A percentile compares a stretch with the other conserved stretches of the same genome.
Conservation (phyloP, 2,329 filamentous ascomycete genomes). For the Mycocentrospora acerina region DNA sequence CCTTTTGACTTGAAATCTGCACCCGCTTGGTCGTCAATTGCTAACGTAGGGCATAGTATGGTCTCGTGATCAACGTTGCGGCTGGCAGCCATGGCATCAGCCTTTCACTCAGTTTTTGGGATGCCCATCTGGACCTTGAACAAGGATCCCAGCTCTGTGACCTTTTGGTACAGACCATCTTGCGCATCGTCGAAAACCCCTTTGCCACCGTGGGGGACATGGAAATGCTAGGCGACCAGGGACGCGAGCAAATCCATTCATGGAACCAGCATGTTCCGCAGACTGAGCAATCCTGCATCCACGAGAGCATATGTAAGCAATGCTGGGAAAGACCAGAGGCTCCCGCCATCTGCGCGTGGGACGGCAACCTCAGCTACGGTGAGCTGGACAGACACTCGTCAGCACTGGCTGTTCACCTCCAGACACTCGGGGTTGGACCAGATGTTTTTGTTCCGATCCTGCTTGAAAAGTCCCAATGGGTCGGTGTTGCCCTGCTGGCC, state of each 20-base stretch:
- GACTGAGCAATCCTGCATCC: background rate
- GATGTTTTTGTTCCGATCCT: conserved; percentile 22
- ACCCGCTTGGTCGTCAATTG: too few species aligned
- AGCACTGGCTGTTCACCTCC: conserved; percentile 16
- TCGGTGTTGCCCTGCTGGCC: conserved; percentile 28
- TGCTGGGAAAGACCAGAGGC: background rate
- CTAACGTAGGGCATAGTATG: too few species aligned
- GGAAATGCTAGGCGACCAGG: background rate
- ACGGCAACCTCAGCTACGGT: conserved; percentile 21
- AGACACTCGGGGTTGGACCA: conserved; percentile 14
- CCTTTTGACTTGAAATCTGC: too few species aligned
- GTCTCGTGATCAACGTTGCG: too few species aligned
- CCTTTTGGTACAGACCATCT: too few species aligned
- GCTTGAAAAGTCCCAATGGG: conserved; percentile 35
- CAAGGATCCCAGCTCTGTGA: too few species aligned
- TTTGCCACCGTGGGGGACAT: too few species aligned
- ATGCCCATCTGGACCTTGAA: too few species aligned
- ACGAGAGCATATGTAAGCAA: background rate
- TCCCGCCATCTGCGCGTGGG: conserved; percentile 22
- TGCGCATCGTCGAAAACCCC: too few species aligned
- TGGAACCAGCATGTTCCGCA: background rate
- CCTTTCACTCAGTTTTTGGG: too few species aligned
- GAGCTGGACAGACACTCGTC: conserved; percentile 13
- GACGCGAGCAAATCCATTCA: background rate
- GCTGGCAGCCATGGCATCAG: too few species aligned